Conservation (phyloP, 1,284 basidiomycete species). For the Boletus sp. region DNA sequence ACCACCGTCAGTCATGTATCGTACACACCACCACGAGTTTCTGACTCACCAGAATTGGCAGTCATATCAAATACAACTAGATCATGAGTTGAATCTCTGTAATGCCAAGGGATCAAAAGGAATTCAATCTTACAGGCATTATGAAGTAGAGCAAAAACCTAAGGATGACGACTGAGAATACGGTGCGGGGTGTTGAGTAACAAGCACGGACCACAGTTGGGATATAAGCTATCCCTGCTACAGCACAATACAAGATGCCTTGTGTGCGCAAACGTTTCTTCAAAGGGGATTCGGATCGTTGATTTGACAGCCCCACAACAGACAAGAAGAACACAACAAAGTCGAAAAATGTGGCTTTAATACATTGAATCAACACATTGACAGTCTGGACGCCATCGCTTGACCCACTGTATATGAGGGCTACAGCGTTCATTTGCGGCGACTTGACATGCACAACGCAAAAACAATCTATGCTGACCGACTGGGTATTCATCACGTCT, state of each 20-base stretch:
- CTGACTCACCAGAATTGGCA: constrained; percentile 7
- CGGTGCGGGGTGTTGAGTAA: too few species aligned
- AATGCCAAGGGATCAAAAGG: not conserved
- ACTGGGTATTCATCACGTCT: not conserved
- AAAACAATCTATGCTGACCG: not conserved
- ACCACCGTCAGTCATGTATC: constrained; percentile 3
- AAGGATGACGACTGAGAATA: not conserved
- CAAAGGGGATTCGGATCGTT: constrained; percentile 15
- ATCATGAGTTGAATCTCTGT: not conserved
- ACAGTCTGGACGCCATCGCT: too few species aligned
- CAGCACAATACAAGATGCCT: constrained; percentile 19
- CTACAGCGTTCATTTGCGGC: not conserved
- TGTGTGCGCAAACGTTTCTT: constrained; percentile 14
- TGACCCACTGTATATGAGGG: constrained; percentile 21
- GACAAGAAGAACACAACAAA: constrained; percentile 19
- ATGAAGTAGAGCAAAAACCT: constrained; percentile 10
- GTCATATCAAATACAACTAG: not conserved
- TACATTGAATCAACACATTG: not conserved
- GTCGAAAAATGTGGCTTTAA: constrained; percentile 16
- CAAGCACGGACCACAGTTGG: constrained; percentile 9
- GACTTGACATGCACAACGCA: not conserved
- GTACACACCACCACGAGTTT: not conserved
- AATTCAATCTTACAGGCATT: constrained; percentile 4
- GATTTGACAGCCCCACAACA: constrained; percentile 13
- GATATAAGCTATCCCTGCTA: constrained; percentile 10